Evolutionary conservation across 2,329 filamentous ascomycete species (phyloP), one percentile per base, ranked within the genome.

Genomic region (Malbranchea cinnamomea): DNA sequence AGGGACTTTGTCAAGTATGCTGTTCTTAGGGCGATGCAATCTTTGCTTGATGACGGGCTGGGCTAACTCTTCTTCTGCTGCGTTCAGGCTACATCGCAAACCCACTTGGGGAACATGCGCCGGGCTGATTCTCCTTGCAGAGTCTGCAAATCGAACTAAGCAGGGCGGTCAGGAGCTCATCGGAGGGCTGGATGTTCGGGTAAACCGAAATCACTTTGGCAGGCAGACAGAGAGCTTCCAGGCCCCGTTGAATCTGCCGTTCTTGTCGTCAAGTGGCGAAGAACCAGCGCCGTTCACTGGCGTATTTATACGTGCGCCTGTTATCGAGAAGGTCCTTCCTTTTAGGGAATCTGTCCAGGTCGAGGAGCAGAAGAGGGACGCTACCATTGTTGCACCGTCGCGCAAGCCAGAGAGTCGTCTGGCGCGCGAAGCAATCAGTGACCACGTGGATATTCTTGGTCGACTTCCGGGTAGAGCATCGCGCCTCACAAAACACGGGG

Each of bases 21-120:
- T 12, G 3, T 6, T 32, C 1, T 22, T 15, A 12, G 6, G 13
- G 22, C 7, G 13, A 5, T 11, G 12, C n/a, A 6, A n/a, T 18
- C 10, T 13, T 7, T 9, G 7, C 35, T 29, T 16, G 24, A 15
- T 37, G 33, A 43, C 33, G 39, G 33, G 33, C n/a, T 35, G 15
- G 36, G 37, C 40, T 38, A 36, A 41, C 33, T 25, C 30, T 19
- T 7, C 17, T 32, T 37, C 8, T n/a, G n/a, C n/a, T n/a, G 26
- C 21, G 14, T 37, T 23, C 40, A 87, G 81, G 47, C 62, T 80
- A 23, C 61, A 72, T 30, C 72, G 78, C 41, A 84, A 79, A 43
- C 85, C 85, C 7, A 81, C 79, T 14, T 98, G 87, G 87, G 89
- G 89, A 33, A 95, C 89, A 12, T 98, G 89, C 53, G 89, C 89